A percentile compares a stretch with the other conserved stretches of the same genome.
These are phyloP conservation scores for Yarrowia sp. DNA, from an alignment of 805 yeast genomes.

Conservation along the genomic window DNA sequence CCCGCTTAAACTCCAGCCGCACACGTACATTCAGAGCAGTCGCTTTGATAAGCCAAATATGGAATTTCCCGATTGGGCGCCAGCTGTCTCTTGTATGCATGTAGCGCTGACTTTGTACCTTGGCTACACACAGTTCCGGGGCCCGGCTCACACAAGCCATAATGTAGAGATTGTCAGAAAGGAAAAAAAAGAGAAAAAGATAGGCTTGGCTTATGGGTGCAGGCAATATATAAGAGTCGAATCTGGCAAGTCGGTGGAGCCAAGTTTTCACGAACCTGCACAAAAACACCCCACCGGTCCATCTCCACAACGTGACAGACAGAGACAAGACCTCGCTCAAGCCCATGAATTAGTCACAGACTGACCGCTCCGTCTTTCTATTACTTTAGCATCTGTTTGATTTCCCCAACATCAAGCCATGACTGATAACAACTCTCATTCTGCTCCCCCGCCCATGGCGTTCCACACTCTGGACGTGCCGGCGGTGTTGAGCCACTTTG, in stretches of 20 bases:
- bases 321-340: neutral
- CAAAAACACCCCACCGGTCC: no score
- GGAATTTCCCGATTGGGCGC: conserved; percentile 17
- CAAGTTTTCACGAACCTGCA: conserved; percentile 6
- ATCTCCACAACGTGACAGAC: neutral
- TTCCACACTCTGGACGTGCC: conserved; percentile 22
- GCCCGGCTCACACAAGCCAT: conserved; percentile 2
- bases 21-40: conserved; percentile 13
- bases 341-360: conserved; percentile 8
- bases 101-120: conserved; percentile 24
- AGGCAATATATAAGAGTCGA: neutral
- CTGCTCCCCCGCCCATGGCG: neutral
- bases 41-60: conserved; percentile 19
- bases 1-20: conserved; percentile 10
- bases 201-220: conserved; percentile 8
- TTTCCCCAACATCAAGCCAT: neutral
- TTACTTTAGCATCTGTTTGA: no score
- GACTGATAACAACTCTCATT: neutral
- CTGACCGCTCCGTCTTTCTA: no score
- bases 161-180: neutral
- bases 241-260: no score
- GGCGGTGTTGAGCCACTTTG: conserved; percentile 25
- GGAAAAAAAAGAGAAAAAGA: no score
- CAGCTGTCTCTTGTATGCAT: conserved; percentile 23
- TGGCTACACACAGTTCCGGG: neutral